Evolutionary conservation across 495 filamentous ascomycete species (phyloP), one percentile per base, ranked within the genome.

Genomic region (Acidiella bohemica): DNA sequence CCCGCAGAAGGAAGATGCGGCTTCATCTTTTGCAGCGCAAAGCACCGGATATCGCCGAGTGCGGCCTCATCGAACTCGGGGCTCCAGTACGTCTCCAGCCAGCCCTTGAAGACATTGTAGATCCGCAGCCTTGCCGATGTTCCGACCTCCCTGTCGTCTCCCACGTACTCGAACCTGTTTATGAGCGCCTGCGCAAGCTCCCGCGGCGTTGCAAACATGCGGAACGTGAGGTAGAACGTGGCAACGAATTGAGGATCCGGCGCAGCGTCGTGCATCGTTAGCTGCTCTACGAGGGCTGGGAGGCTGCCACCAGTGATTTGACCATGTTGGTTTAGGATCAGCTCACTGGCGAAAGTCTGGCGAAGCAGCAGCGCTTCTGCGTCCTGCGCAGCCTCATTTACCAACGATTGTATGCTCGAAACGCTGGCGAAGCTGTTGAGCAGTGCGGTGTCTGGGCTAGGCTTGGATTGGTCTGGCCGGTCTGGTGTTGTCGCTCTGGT

Each of bases 11-110:
- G 84, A 8, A 95, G 61, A 9, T 75, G 62, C 0, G 65, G 53
- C 31, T 67, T 66, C 16, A 99, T 67, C 42, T 76, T 74, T 20
- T 70, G 76, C 47, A 74, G 72, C 19, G 90, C 84, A 54, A 99
- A 99, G 17, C 68, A 58, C 18, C 75, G 60, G 45, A 99, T 90
- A 34, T 80, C 67, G 0, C 71, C 67, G 25, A 96, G 65, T 5
- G 87, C 84, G 5, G 68, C 68, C 41, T 67, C 64, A 57, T 99
- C 92, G 19, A 75, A 69, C 20, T 84, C 75, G 43, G 80, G 73
- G 19, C 81, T 76, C 92, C 92, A 99, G 61, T 96, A 84, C 2
- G 80, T 86, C 61, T 99, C 92, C 4, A 99, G 63, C 92, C 92
- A 99, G 22, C 80, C 78, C 60, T 99, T 99, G 67, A 95, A 83